Conservation (phyloP, 805 yeast species). For the Maudiozyma barnettii region DNA sequence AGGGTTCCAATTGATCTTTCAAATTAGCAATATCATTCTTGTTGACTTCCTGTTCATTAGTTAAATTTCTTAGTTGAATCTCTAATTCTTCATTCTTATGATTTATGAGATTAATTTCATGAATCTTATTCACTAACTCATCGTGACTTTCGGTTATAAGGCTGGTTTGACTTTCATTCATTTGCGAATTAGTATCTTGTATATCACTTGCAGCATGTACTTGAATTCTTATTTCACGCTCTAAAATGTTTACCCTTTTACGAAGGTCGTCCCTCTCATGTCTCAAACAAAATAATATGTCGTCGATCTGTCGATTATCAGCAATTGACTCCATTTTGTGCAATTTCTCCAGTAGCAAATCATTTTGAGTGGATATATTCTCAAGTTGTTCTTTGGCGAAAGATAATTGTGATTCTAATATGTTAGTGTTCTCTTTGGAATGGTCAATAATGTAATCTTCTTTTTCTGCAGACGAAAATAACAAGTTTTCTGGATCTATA, state of each 20-base stretch:
- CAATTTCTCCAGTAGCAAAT: conserved; percentile 42
- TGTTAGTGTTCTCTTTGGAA: neutral
- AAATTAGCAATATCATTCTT: neutral
- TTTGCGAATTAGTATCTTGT: no score
- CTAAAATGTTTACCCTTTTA: neutral
- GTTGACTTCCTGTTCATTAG: neutral
- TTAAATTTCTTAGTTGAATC: neutral
- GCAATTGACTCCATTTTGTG: no score
- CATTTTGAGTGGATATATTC: conserved; percentile 59
- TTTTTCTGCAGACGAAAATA: neutral
- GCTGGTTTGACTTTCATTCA: neutral
- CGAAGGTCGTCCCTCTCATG: conserved; percentile 6
- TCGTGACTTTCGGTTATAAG: neutral
- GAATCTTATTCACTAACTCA: neutral
- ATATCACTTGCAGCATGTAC: neutral
- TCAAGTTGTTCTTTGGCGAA: conserved; percentile 30
- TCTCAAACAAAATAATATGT: conserved; percentile 5
- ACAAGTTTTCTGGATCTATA: no score
- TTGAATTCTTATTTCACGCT: conserved; percentile 1
- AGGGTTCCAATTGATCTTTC: neutral
- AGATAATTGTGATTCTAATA: neutral
- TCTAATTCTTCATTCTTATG: conserved; percentile 1
- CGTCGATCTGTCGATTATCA: neutral
- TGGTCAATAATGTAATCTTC: neutral
- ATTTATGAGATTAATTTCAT: conserved; percentile 4